Percentiles rank a stretch among this genome's conserved stretches.
phyloP scores from a whole-genome alignment of 106 monocot species.

The Allium sativum region DNA sequence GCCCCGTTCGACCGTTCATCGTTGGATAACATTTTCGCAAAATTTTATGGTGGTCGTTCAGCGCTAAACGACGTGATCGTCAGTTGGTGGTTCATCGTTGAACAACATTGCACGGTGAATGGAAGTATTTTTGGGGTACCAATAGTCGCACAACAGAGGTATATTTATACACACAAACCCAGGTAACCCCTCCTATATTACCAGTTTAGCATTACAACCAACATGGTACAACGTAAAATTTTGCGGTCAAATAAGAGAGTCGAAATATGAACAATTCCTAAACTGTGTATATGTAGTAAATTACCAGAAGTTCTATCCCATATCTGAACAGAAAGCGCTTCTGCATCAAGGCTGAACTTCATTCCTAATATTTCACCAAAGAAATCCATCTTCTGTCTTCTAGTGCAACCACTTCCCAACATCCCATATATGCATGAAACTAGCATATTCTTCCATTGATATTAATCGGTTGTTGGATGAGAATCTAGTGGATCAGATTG shows the following conservation, averaged over 20 bases:
- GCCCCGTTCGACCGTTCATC: too few species aligned
- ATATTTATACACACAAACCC: constrained; percentile 2
- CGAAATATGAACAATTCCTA: constrained; percentile 33
- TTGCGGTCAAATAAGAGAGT: constrained; percentile 24
- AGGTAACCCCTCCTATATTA: background rate
- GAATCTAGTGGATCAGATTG: constrained; percentile 51
- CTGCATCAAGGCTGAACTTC: constrained; percentile 64
- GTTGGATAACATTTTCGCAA: too few species aligned
- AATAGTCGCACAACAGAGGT: too few species aligned
- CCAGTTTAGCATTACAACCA: background rate
- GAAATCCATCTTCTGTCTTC: constrained; percentile 44
- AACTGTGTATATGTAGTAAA: constrained; percentile 47
- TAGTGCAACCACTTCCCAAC: constrained; percentile 26
- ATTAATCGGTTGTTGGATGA: constrained; percentile 41
- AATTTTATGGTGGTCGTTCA: too few species aligned
- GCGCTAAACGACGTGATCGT: too few species aligned
- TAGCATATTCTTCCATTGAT: constrained; percentile 54
- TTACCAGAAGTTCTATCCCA: constrained; percentile 68
- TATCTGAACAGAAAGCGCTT: constrained; percentile 59
- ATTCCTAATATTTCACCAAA: constrained; percentile 61
- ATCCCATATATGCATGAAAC: constrained; percentile 54
- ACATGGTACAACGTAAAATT: background rate
- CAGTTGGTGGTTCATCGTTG: too few species aligned
- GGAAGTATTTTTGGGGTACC: too few species aligned
- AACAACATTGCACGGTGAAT: too few species aligned